phyloP scores from a whole-genome alignment of 306 rosid species.

The Trifolium pratense region DNA sequence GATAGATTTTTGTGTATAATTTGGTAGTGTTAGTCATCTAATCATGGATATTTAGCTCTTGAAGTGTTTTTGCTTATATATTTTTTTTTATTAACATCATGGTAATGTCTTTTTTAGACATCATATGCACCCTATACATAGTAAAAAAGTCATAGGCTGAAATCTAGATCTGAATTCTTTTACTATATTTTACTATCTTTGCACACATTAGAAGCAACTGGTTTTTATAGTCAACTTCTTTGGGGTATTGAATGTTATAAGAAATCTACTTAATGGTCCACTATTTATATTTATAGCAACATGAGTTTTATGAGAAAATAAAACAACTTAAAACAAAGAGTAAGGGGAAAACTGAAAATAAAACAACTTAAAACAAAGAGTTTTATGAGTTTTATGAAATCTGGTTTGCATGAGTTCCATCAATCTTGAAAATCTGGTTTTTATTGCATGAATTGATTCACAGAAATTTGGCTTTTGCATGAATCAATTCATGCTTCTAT shows the following conservation, averaged over 20 bases:
- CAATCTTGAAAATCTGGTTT: no score
- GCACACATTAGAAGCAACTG: background rate
- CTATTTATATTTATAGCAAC: no score
- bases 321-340: no score
- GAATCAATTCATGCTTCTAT: no score
- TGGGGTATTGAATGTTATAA: background rate
- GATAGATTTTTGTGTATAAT: slow-evolving; percentile 13
- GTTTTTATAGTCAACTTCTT: background rate
- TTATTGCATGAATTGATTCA: no score
- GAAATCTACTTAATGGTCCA: no score
- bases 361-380: no score
- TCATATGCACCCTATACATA: background rate
- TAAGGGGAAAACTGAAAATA: no score
- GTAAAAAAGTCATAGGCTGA: slow-evolving; percentile 5
- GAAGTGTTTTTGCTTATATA: background rate
- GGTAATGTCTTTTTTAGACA: background rate
- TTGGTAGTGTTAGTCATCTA: slow-evolving; percentile 33
- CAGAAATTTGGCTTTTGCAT: no score
- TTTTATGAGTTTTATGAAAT: no score
- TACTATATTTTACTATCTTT: slow-evolving; percentile 3
- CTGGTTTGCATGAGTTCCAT: no score
- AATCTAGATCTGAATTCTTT: background rate
- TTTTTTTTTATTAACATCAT: background rate
- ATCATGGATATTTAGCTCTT: slow-evolving; percentile 1
- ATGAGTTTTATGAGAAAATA: no score